Conservation (phyloP, 129 eudicot genomes). For the Lactuca sativa region DNA sequence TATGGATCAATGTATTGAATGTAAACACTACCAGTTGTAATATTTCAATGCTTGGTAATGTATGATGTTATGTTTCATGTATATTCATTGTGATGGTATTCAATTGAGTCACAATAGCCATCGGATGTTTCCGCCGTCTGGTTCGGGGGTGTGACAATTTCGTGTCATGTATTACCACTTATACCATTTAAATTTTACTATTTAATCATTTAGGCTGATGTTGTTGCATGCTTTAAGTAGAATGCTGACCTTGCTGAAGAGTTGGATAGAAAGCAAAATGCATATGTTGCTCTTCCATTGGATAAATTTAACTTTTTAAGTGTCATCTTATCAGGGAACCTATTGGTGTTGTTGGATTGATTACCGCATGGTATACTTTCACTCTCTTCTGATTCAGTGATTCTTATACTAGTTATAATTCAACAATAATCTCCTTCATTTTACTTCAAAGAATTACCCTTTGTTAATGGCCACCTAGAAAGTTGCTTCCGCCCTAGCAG, state of each 20-base stretch:
- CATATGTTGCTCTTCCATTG: constrained; percentile 70
- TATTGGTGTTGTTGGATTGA: constrained; percentile 79
- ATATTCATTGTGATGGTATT: no score
- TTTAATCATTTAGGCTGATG: constrained; percentile 64
- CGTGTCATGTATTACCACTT: constrained; percentile 1
- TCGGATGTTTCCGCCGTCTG: no score
- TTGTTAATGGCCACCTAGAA: constrained; percentile 94
- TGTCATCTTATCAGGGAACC: constrained; percentile 71
- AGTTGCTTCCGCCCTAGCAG: constrained; percentile 94
- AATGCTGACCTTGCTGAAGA: constrained; percentile 82
- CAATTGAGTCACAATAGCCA: no score
- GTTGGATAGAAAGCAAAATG: constrained; percentile 66
- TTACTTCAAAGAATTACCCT: constrained; percentile 69
- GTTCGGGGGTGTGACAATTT: no score
- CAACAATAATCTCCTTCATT: not conserved
- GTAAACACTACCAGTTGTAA: no score
- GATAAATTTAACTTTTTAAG: constrained; percentile 76
- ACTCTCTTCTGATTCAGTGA: not conserved
- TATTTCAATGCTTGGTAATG: no score
- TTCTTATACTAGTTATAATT: no score
- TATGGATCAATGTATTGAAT: no score
- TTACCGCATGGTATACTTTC: constrained; percentile 88
- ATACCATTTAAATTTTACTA: not conserved
- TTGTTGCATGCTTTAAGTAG: constrained; percentile 83
- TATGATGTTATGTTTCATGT: no score